Percentiles rank a stretch among this genome's conserved stretches.
phyloP scores from a whole-genome alignment of 2,329 filamentous ascomycete species.

The Cryphonectria radicalis region DNA sequence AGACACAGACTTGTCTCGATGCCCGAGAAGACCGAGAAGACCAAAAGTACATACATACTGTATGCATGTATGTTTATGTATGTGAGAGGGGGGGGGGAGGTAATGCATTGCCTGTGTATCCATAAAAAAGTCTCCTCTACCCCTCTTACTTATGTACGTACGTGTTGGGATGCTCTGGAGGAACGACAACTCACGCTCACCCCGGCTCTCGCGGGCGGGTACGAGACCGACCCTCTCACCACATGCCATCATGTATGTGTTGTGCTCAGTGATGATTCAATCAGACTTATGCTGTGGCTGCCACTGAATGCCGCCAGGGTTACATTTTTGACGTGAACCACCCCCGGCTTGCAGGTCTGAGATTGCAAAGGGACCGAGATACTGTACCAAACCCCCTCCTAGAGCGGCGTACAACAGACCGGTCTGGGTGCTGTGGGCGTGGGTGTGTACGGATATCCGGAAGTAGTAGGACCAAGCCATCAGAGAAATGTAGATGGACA shows the following conservation, averaged over 20 bases:
- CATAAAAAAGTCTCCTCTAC: background rate
- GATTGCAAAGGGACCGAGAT: slow-evolving; percentile 8
- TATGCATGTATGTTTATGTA: background rate
- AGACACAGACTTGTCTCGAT: background rate
- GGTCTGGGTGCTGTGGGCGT: background rate
- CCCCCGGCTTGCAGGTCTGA: slow-evolving; percentile 1
- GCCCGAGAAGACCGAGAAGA: background rate
- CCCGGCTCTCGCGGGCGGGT: background rate
- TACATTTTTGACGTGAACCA: slow-evolving; percentile 6
- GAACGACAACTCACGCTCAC: background rate
- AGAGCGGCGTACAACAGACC: background rate
- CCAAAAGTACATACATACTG: background rate
- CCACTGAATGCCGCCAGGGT: background rate
- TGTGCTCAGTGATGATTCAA: background rate
- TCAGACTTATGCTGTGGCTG: background rate
- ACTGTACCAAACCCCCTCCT: background rate
- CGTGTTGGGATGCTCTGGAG: no score
- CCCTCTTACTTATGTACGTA: background rate
- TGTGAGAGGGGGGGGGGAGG: background rate
- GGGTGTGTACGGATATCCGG: background rate
- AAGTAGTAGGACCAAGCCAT: background rate
- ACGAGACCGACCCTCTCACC: no score
- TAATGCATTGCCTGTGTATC: background rate
- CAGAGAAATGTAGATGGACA: background rate
- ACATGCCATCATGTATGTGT: background rate